Evolutionary conservation across 345 rosid genomes (phyloP).

Genomic region (Mallotus nudiflorus): DNA sequence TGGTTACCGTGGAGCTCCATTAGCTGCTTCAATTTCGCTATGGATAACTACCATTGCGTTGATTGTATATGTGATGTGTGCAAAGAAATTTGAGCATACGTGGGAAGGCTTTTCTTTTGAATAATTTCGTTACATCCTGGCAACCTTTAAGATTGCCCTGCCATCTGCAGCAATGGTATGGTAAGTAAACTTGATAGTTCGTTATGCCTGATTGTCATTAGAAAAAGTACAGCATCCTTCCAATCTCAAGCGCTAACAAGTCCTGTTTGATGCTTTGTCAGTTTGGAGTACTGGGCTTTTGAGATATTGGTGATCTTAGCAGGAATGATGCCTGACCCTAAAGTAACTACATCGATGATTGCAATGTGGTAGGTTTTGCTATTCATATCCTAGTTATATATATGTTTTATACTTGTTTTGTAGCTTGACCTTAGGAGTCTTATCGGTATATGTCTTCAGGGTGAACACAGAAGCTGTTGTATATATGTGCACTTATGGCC

Average conservation of each 20-base stretch:
- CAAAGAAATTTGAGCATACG: conserved; percentile 15
- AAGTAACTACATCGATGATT: conserved; percentile 18
- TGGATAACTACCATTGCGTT: conserved; percentile 53
- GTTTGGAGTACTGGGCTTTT: conserved; percentile 33
- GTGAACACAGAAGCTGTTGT: conserved; percentile 62
- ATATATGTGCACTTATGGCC: conserved; percentile 68
- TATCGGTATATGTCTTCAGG: conserved; percentile 25
- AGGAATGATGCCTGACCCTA: conserved; percentile 27
- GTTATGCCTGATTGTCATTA: no score
- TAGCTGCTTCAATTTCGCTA: conserved; percentile 66
- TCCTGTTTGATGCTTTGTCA: conserved; percentile 2
- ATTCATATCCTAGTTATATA: background rate
- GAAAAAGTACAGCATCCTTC: background rate
- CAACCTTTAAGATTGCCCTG: conserved; percentile 23
- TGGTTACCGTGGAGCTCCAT: conserved; percentile 66
- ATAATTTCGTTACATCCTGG: conserved; percentile 14
- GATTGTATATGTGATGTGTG: conserved; percentile 42
- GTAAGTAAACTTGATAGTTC: conserved; percentile 5
- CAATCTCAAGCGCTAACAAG: background rate
- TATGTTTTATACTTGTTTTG: background rate
- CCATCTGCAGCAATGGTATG: conserved; percentile 37
- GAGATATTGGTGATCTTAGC: conserved; percentile 30
- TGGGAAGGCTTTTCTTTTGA: conserved; percentile 26
- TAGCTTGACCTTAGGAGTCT: background rate
- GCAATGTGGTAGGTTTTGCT: conserved; percentile 23